These are phyloP conservation scores for Luffa aegyptiaca DNA, from an alignment of 306 rosid species.

Conservation along the genomic window DNA sequence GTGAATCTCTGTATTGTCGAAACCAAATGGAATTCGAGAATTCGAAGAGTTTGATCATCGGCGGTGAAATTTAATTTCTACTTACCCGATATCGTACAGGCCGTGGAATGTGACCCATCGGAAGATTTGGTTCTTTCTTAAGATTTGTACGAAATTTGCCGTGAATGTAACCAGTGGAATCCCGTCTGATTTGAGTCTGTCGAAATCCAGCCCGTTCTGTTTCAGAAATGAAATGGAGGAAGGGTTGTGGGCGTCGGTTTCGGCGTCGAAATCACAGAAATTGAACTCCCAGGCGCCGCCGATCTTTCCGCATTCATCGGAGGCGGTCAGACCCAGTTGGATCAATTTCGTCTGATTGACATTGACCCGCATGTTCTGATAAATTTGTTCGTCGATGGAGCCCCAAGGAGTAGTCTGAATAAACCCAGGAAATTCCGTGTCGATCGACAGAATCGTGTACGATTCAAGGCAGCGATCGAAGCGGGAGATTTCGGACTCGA, in stretches of 20 bases:
- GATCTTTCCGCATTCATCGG: background rate
- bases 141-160: rapidly evolving
- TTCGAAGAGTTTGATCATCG: no score
- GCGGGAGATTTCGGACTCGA: background rate
- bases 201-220: background rate
- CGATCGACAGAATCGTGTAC: background rate
- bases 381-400: background rate
- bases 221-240: background rate
- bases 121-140: background rate
- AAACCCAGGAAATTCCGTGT: background rate
- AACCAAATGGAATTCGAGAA: no score
- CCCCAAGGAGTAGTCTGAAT: background rate
- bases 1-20: no score
- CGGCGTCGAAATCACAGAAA: background rate
- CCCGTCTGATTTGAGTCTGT: background rate
- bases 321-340: background rate
- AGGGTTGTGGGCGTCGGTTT: background rate
- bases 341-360: background rate
- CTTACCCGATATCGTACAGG: background rate
- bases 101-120: conserved; percentile 8
- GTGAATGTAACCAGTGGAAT: background rate
- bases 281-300: conserved; percentile 5
- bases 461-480: background rate
- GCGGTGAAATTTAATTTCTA: no score
- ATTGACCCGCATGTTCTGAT: background rate